Percentiles rank a stretch among this genome's conserved stretches.
Conservation (phyloP, 768 basidiomycete species). For the Serendipita sp. region DNA sequence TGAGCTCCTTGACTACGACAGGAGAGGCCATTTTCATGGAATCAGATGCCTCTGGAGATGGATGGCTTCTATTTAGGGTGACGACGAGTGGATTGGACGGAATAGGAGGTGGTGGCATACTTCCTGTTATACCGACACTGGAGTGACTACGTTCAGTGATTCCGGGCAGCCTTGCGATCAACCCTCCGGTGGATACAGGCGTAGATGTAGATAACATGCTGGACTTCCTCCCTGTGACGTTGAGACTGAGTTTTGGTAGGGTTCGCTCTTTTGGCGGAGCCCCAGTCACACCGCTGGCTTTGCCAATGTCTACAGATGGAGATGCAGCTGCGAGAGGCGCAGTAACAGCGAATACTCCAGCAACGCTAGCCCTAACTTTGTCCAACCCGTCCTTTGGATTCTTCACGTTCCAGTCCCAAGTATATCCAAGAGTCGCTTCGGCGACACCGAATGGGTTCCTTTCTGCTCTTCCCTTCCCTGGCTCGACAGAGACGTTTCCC, state of each 20-base stretch:
- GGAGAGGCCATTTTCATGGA: too few relatives aligned
- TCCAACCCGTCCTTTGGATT: neutral
- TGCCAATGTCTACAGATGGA: neutral
- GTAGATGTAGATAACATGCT: neutral
- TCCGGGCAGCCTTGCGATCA: neutral
- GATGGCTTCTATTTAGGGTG: too few relatives aligned
- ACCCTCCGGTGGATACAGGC: neutral
- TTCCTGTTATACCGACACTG: neutral
- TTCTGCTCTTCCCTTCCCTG: neutral
- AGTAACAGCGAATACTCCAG: neutral
- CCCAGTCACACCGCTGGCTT: neutral
- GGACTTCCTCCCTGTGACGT: neutral
- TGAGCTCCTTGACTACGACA: too few relatives aligned
- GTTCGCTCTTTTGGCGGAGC: neutral
- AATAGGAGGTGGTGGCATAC: neutral
- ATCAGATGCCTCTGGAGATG: too few relatives aligned
- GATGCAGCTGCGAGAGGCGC: neutral
- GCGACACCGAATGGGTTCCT: neutral
- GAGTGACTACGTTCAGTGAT: neutral
- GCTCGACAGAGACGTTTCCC: neutral
- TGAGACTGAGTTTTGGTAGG: neutral
- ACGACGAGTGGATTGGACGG: neutral
- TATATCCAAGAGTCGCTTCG: slow-evolving; percentile 1
- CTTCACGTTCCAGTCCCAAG: slow-evolving; percentile 3
- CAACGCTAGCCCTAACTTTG: neutral